Percentiles rank a stretch among this genome's conserved stretches.
phyloP scores from a whole-genome alignment of 768 basidiomycete genomes.

The Lentinula edodes region DNA sequence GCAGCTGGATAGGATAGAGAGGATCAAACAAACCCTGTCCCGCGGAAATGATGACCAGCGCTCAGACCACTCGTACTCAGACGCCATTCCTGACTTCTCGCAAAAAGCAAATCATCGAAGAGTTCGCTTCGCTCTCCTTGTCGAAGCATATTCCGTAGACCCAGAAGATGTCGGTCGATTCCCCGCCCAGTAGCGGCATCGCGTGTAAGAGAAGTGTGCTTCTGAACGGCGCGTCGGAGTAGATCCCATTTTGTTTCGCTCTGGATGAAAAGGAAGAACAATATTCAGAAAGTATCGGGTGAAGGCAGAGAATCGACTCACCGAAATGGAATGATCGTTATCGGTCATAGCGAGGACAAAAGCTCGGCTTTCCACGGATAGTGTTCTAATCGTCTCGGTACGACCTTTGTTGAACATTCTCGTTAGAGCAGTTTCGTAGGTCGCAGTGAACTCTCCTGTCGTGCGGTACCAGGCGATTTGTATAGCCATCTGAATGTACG shows the following conservation, averaged over 20 bases:
- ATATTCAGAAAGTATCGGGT: neutral
- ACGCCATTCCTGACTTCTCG: slow-evolving; percentile 76
- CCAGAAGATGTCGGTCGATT: slow-evolving; percentile 89
- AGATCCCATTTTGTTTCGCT: slow-evolving; percentile 33
- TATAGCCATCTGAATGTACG: slow-evolving; percentile 85
- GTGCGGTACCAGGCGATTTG: slow-evolving; percentile 89
- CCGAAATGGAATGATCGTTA: slow-evolving; percentile 43
- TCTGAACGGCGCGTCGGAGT: slow-evolving; percentile 62
- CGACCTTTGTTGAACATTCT: slow-evolving; percentile 82
- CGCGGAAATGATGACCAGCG: slow-evolving; percentile 79
- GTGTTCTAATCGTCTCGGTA: slow-evolving; percentile 82
- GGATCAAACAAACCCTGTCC: slow-evolving; percentile 60
- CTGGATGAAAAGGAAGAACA: slow-evolving; percentile 18
- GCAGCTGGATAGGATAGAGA: neutral
- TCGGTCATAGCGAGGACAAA: slow-evolving; percentile 78
- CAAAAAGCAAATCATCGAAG: slow-evolving; percentile 76
- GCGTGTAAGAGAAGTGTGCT: slow-evolving; percentile 67
- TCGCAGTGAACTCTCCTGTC: slow-evolving; percentile 74
- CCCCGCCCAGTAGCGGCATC: slow-evolving; percentile 79
- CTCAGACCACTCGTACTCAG: slow-evolving; percentile 87
- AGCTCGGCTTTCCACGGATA: slow-evolving; percentile 64
- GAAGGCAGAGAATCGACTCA: slow-evolving; percentile 21
- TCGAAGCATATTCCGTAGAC: slow-evolving; percentile 61
- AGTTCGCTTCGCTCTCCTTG: slow-evolving; percentile 54
- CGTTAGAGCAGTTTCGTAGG: slow-evolving; percentile 90